Conservation (phyloP, 768 basidiomycete genomes). For the Clitopilus passeckerianus region DNA sequence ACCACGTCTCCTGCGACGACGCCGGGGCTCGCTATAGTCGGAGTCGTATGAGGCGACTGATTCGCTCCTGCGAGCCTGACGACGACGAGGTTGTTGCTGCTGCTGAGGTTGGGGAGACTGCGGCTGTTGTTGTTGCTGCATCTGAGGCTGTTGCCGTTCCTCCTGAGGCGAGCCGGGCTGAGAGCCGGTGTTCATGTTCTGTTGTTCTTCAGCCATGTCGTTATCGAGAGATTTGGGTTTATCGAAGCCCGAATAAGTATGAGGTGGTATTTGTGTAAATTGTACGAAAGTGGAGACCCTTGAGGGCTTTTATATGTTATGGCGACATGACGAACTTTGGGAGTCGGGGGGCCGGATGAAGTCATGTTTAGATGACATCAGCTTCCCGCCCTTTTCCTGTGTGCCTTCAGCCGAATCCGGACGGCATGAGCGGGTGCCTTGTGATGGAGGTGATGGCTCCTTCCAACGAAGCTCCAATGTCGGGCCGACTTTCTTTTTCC, state of each 20-base stretch:
- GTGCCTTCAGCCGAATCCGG: not conserved
- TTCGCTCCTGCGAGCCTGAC: not conserved
- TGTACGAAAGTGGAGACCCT: not conserved
- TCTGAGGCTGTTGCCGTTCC: not conserved
- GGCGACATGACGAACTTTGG: not conserved
- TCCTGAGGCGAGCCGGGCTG: not conserved
- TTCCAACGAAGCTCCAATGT: not conserved
- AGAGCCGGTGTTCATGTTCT: not conserved
- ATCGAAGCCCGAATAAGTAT: too few species aligned
- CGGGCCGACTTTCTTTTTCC: not conserved
- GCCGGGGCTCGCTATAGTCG: not conserved
- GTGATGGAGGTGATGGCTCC: not conserved
- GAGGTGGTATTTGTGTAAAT: not conserved
- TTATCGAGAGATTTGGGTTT: too few species aligned
- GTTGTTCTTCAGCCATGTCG: not conserved
- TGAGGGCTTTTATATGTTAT: not conserved
- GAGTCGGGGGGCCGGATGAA: not conserved
- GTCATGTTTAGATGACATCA: not conserved
- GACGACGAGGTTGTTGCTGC: not conserved
- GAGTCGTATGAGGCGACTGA: not conserved
- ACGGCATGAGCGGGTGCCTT: not conserved
- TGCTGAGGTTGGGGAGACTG: too few species aligned
- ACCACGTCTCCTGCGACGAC: not conserved
- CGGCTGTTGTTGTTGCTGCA: not conserved
- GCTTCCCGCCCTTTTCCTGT: not conserved